Conservation (phyloP, 1,139 yeast species). For the Kurtzmaniella natalensis region DNA sequence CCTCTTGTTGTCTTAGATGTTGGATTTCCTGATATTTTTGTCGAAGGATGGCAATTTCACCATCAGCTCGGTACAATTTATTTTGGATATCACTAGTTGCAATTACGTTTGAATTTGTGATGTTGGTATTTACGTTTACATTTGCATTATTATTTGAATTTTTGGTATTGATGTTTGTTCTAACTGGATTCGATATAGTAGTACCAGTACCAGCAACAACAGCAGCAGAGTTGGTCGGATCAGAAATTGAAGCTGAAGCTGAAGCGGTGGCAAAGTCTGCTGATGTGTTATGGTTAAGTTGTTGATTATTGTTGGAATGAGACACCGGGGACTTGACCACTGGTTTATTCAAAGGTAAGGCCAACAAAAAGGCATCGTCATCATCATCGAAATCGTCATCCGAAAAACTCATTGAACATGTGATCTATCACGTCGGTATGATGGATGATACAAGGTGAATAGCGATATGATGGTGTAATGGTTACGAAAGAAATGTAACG, state of each 20-base stretch:
- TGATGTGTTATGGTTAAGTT: neutral
- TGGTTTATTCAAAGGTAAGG: conserved; percentile 7
- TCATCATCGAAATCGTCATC: conserved; percentile 37
- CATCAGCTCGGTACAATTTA: conserved; percentile 51
- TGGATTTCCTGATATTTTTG: conserved; percentile 55
- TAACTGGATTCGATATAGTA: too few species aligned
- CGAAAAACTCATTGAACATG: conserved; percentile 17
- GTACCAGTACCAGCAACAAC: too few species aligned
- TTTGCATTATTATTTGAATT: conserved; percentile 4
- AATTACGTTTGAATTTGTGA: conserved; percentile 7
- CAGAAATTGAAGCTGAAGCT: neutral
- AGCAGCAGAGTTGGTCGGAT: too few species aligned
- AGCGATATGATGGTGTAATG: too few species aligned
- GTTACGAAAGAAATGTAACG: too few species aligned
- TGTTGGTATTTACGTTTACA: conserved; percentile 7
- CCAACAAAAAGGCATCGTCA: conserved; percentile 31
- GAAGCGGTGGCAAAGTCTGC: neutral
- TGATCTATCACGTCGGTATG: conserved; percentile 3
- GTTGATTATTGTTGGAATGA: neutral
- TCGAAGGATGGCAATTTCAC: conserved; percentile 73
- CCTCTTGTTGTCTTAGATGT: conserved; percentile 38
- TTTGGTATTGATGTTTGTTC: too few species aligned
- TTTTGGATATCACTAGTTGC: conserved; percentile 15
- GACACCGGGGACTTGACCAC: neutral
- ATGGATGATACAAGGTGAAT: too few species aligned